Conservation (phyloP, 2,329 filamentous ascomycete genomes). For the Colletotrichum gloeosporioides region DNA sequence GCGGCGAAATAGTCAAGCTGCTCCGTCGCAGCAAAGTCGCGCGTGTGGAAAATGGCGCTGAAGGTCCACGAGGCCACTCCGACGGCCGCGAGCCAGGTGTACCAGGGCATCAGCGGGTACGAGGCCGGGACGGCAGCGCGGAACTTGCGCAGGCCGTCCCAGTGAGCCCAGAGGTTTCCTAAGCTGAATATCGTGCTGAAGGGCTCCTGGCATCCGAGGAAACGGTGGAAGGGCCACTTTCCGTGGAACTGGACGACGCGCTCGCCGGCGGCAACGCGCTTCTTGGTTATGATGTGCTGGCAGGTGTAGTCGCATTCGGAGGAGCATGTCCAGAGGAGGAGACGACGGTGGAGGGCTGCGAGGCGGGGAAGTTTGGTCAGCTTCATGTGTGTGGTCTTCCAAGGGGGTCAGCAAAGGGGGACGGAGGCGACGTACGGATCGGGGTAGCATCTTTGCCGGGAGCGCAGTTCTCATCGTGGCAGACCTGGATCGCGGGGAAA, state of each 20-base stretch:
- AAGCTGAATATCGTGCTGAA: conserved; percentile 93
- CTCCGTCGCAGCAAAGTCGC: conserved; percentile 87
- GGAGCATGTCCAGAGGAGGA: conserved; percentile 91
- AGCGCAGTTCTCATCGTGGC: conserved; percentile 80
- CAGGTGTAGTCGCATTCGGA: conserved; percentile 98
- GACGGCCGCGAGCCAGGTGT: conserved; percentile 79
- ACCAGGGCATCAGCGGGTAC: conserved; percentile 83
- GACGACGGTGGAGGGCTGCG: conserved; percentile 79
- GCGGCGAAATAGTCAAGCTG: conserved; percentile 96
- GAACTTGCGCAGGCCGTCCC: conserved; percentile 75
- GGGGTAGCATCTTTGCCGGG: conserved; percentile 60
- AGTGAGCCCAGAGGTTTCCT: conserved; percentile 88
- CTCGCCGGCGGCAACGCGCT: conserved; percentile 69
- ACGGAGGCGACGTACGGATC: conserved; percentile 67
- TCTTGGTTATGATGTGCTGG: conserved; percentile 86
- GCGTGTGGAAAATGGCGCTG: conserved; percentile 89
- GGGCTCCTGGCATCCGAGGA: conserved; percentile 93
- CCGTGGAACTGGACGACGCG: conserved; percentile 92
- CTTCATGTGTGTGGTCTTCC: background rate
- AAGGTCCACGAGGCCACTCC: conserved; percentile 86
- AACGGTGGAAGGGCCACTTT: conserved; percentile 95
- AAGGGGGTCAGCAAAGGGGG: background rate
- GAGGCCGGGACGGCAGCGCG: conserved; percentile 70
- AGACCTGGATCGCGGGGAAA: conserved; percentile 62
- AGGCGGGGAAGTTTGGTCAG: conserved; percentile 10